Percentiles rank a stretch among this genome's conserved stretches.
Conservation (phyloP, 768 basidiomycete genomes). For the Pleurotus citrinopileatus region DNA sequence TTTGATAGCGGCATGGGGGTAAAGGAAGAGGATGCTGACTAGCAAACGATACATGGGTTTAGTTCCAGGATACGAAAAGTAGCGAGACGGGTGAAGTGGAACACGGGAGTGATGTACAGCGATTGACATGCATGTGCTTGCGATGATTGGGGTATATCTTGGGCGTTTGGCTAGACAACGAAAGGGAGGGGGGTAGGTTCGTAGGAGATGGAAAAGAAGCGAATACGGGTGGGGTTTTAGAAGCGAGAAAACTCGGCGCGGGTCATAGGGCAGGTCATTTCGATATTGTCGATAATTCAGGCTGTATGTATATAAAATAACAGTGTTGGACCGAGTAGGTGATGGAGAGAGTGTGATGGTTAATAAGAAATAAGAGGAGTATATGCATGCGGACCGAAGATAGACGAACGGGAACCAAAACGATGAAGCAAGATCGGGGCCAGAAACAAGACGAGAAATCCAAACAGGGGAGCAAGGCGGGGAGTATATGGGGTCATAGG, state of each 20-base stretch:
- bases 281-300: slow-evolving; percentile 12
- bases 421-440: slow-evolving; percentile 8
- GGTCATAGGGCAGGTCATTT: slow-evolving; percentile 11
- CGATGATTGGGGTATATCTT: slow-evolving; percentile 1
- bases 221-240: neutral
- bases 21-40: neutral
- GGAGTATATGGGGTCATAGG: neutral
- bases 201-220: neutral
- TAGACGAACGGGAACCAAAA: slow-evolving; percentile 1
- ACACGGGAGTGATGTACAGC: slow-evolving; percentile 4
- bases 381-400: slow-evolving; percentile 8
- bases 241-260: neutral
- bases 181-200: neutral
- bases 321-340: slow-evolving; percentile 3
- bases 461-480: slow-evolving; percentile 2
- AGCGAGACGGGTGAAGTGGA: neutral
- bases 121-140: neutral
- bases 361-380: neutral
- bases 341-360: slow-evolving; percentile 1
- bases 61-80: slow-evolving; percentile 5
- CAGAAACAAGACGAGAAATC: neutral
- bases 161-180: slow-evolving; percentile 10
- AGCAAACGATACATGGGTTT: slow-evolving; percentile 9
- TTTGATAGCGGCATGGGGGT: neutral
- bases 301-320: slow-evolving; percentile 11